Evolutionary conservation across 2,329 filamentous ascomycete species (phyloP), one percentile per base, ranked within the genome.

Genomic region (Coleophoma eucalyptorum): DNA sequence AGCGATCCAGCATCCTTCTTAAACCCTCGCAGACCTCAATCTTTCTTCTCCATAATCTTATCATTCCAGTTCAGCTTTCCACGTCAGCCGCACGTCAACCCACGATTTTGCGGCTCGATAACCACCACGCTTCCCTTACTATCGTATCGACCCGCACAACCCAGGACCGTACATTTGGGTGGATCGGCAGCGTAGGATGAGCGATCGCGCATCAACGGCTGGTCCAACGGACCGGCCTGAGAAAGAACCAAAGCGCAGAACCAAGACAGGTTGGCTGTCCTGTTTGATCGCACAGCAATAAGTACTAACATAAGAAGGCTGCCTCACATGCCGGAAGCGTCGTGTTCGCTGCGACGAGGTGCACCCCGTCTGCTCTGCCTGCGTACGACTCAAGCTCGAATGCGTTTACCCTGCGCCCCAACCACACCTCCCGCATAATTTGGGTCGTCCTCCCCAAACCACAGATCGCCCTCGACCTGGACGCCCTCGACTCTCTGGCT

Each of bases 321-420:
- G 41, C 21, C 18, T 26, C 20, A 43, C 41, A 11, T 43, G 41
- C 19, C 41, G 41, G 16, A 43, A 26, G 20, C 41, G 41, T 18
- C 18, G 20, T 3, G 41, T 43, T 20, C 8, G 41, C 18, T 43
- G 41, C 41, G 41, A 43, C 21, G 41, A 43, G n/a, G 16, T 20
- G 19, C 42, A 44, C 26, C 42, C 42, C 20, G 26, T 26, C 20
- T 44, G 42, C 20, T 44, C 42, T 4, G 42, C 42, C 16, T 44
- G 42, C 20, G 31, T 44, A 12, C 42, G 42, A 20, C 42, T 44
- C 20, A 44, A 44, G 42, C 31, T 44, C 16, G 13, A 31, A 7
- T 44, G 42, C 31, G 42, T 20, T 15, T 38, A 31, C 19, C 37
- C 46, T n/a, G 46, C n/a, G 26, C 48, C 38, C 58, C 57, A 40